Percentiles rank a stretch among this genome's conserved stretches.
phyloP scores from a whole-genome alignment of 768 basidiomycete genomes.

The Tremella yokohamensis region DNA sequence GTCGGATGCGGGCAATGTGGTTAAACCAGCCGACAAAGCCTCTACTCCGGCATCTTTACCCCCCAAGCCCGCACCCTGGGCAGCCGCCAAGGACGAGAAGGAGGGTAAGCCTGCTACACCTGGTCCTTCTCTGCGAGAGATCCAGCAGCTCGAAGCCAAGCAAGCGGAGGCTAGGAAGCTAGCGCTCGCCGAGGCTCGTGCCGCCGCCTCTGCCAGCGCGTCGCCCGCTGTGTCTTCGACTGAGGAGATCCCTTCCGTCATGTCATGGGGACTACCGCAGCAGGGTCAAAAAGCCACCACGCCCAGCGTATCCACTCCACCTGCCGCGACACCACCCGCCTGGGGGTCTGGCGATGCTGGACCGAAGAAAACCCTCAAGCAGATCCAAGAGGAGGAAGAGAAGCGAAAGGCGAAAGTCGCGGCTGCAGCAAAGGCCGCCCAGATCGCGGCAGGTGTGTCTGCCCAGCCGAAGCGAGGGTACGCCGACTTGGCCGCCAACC shows the following conservation, averaged over 20 bases:
- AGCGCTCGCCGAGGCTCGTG: constrained; percentile 65
- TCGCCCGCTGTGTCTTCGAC: constrained; percentile 52
- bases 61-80: constrained; percentile 49
- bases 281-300: constrained; percentile 31
- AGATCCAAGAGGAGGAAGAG: constrained; percentile 98
- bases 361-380: constrained; percentile 90
- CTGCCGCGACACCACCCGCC: constrained; percentile 55
- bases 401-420: constrained; percentile 65
- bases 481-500: constrained; percentile 70
- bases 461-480: constrained; percentile 64
- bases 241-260: constrained; percentile 22
- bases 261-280: constrained; percentile 50
- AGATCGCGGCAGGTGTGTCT: constrained; percentile 44
- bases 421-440: constrained; percentile 48
- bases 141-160: constrained; percentile 87
- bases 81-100: constrained; percentile 58
- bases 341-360: constrained; percentile 64
- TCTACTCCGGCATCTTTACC: constrained; percentile 15
- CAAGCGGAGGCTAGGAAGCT: constrained; percentile 70
- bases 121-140: constrained; percentile 77
- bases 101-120: constrained; percentile 53
- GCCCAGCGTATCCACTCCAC: constrained; percentile 30
- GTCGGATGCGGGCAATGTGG: constrained; percentile 14
- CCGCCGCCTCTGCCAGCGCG: constrained; percentile 61
- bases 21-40: not conserved